A percentile compares a stretch with the other conserved stretches of the same genome.
Evolutionary conservation across 2,329 filamentous ascomycete genomes (phyloP).

Genomic region (Berkeleyomyces rouxiae): DNA sequence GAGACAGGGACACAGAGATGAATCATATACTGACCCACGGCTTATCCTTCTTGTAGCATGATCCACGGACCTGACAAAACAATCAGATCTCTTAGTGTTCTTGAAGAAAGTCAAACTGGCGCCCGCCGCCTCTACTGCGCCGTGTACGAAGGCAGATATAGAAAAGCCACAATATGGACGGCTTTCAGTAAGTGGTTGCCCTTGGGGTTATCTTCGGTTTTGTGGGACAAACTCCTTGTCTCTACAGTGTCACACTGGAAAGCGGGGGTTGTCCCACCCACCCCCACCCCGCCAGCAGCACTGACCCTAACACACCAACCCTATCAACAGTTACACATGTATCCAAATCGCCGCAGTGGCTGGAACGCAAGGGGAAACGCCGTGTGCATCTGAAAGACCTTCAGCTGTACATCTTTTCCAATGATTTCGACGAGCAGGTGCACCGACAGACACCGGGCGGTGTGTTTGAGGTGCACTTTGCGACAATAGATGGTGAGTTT

Average conservation of each 20-base stretch:
- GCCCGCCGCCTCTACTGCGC: slow-evolving; percentile 40
- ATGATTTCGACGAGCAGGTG: slow-evolving; percentile 35
- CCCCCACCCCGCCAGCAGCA: not conserved
- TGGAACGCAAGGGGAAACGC: slow-evolving; percentile 30
- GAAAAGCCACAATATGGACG: slow-evolving; percentile 29
- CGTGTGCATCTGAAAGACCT: slow-evolving; percentile 37
- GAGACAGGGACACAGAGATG: not conserved
- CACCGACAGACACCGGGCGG: slow-evolving; percentile 32
- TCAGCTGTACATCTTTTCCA: slow-evolving; percentile 41
- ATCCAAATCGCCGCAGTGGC: slow-evolving; percentile 31
- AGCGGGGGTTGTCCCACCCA: not conserved
- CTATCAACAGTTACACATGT: slow-evolving; percentile 33
- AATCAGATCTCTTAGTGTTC: slow-evolving; percentile 35
- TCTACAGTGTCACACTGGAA: not conserved
- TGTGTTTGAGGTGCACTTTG: slow-evolving; percentile 36
- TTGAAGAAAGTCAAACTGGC: slow-evolving; percentile 31
- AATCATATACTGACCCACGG: not conserved
- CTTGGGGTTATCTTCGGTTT: not conserved
- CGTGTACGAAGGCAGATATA: slow-evolving; percentile 19
- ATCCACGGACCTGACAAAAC: slow-evolving; percentile 39
- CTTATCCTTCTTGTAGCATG: slow-evolving; percentile 23
- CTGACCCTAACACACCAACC: not conserved
- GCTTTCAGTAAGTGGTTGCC: slow-evolving; percentile 35
- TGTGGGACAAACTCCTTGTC: not conserved
- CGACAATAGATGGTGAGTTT: slow-evolving; percentile 24